Conservation (phyloP, 2,329 filamentous ascomycete genomes). For the Pseudogymnoascus sp. region DNA sequence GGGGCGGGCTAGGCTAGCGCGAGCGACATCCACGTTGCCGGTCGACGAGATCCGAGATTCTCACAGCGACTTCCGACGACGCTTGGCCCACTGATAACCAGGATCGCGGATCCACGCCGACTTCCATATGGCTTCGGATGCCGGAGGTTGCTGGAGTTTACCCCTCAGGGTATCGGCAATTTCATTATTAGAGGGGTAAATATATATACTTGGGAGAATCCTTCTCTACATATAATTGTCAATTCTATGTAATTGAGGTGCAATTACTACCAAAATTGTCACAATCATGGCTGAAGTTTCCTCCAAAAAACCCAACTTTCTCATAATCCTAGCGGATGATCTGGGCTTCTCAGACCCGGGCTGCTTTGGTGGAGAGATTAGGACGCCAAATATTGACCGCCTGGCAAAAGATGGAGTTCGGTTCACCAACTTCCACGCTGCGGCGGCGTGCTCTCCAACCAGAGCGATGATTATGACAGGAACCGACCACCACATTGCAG, state of each 20-base stretch:
- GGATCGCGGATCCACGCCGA: neutral
- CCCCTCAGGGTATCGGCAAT: slow-evolving; percentile 2
- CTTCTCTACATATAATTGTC: neutral
- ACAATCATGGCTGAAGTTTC: neutral
- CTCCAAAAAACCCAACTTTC: slow-evolving; percentile 31
- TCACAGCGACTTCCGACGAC: neutral
- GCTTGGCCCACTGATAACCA: neutral
- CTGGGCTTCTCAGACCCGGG: slow-evolving; percentile 38
- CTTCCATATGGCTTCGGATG: neutral
- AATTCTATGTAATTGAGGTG: neutral
- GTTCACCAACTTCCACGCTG: slow-evolving; percentile 51
- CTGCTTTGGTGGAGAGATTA: slow-evolving; percentile 49
- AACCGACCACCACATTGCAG: slow-evolving; percentile 43
- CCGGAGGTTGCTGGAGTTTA: neutral
- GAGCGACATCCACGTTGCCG: neutral
- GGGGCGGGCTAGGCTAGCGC: neutral
- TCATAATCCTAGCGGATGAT: slow-evolving; percentile 38
- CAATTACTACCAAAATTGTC: neutral
- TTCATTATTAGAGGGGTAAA: neutral
- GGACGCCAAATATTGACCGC: slow-evolving; percentile 47
- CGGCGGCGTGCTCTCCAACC: slow-evolving; percentile 50
- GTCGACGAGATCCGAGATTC: neutral
- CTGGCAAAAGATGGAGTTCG: slow-evolving; percentile 41
- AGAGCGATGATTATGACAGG: slow-evolving; percentile 53
- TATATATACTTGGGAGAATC: neutral